Base-by-base conservation (phyloP, 2,329 filamentous ascomycete genomes). In the Colletotrichum sp. region DNA sequence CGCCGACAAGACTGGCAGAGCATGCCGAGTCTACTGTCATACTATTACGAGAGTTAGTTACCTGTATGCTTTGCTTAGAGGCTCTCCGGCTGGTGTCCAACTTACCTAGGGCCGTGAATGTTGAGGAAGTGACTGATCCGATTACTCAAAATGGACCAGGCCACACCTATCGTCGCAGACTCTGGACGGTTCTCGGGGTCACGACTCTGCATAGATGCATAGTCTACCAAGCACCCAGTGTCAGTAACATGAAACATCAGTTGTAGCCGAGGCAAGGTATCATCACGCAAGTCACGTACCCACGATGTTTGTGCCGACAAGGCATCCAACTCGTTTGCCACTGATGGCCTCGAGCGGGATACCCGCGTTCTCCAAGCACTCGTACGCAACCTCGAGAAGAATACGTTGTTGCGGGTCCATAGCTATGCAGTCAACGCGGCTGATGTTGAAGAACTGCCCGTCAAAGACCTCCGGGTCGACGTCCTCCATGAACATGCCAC, bases 1-100 rank as follows among this genome's bases (percentile, higher is more conserved):
- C 83, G 0, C 88, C 87, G 5, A 91, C 87, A n/a, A 92, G 83
- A 66, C 87, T 89, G 9, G 86, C 87, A n/a, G 89, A 91, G 80
- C 91, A 93, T 21, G 89, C 91, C 0, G 91, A 92, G 70, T 92
- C 90, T 12, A 92, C 81, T 0, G 89, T 91, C 80, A 91, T 85
- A 78, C 88, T 90, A 8, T 16, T 30, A 10, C 24, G 55, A 58
- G 24, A 13, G 6, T 58, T 5, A 28, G 55, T 5, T 18, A 0
- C n/a, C 24, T 0, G 7, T 9, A 15, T 58, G 21, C 2, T 28
- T 26, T 26, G 13, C 55, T 16, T 5, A 21, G 55, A 58, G 26
- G 55, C 4, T 5, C 7, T 38, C 5, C 18, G 36, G 36, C 36
- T 18, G 8, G 4, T 16, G 0, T 13, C 12, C 5, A 4, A 48